A percentile compares a stretch with the other conserved stretches of the same genome.
phyloP scores from a whole-genome alignment of 345 rosid species.

The Pugionium dolabratum region DNA sequence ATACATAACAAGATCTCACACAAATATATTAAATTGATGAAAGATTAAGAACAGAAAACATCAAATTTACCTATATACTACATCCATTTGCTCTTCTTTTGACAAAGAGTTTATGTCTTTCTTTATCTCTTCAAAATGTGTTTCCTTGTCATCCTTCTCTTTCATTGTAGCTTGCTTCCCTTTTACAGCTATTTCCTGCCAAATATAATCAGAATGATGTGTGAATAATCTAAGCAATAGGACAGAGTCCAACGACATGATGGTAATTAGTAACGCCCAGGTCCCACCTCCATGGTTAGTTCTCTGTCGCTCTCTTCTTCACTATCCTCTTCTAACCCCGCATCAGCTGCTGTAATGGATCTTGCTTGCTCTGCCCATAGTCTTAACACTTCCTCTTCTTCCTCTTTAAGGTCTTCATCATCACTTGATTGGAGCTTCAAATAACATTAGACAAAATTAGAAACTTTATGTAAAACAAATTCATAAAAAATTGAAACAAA shows the following conservation, averaged over 20 bases:
- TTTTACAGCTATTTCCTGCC: constrained; percentile 60
- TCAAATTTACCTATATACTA: constrained; percentile 62
- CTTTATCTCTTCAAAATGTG: constrained; percentile 55
- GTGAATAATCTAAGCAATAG: constrained; percentile 25
- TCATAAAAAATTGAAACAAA: background rate
- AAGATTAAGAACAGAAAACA: background rate
- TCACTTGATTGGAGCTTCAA: constrained; percentile 72
- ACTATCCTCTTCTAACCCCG: constrained; percentile 62
- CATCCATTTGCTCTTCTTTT: constrained; percentile 85
- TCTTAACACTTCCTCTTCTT: constrained; percentile 65
- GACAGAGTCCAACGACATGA: background rate
- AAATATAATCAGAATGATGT: constrained; percentile 18
- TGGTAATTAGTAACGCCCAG: constrained; percentile 15
- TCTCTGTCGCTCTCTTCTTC: constrained; percentile 58
- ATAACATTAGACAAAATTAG: constrained; percentile 22
- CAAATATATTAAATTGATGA: constrained; percentile 12
- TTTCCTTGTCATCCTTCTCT: constrained; percentile 35
- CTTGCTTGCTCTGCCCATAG: constrained; percentile 52
- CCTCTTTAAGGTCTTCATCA: constrained; percentile 65
- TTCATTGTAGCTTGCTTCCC: constrained; percentile 43
- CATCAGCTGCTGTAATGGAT: constrained; percentile 62
- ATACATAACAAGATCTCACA: constrained; percentile 3
- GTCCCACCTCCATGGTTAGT: constrained; percentile 69
- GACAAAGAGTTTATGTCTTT: constrained; percentile 80
- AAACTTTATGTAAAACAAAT: no score